Percentiles rank a stretch among this genome's conserved stretches.
phyloP scores from a whole-genome alignment of 192 early-diverging fungal genomes.

The Lunasporangiospora selenospora region DNA sequence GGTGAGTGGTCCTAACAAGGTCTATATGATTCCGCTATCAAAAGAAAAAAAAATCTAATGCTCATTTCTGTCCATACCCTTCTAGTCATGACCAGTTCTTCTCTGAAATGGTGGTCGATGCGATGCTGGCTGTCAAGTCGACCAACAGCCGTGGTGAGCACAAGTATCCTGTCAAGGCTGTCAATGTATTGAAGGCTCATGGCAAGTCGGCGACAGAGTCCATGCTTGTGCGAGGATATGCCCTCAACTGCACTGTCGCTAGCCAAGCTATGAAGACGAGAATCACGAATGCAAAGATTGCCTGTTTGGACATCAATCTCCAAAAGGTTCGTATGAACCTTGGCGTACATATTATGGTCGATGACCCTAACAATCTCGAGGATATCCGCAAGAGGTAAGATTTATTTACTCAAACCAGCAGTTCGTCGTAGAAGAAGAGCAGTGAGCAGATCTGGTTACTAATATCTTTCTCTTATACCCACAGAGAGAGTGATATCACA shows the following conservation, averaged over 20 bases:
- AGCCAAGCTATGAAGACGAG: conserved; percentile 94
- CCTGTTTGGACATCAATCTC: conserved; percentile 98
- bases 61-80: neutral
- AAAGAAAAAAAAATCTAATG: neutral
- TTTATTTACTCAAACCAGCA: neutral
- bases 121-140: conserved; percentile 92
- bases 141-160: conserved; percentile 81
- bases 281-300: conserved; percentile 91
- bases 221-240: conserved; percentile 91
- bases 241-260: conserved; percentile 97
- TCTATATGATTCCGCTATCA: neutral
- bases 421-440: too few relatives aligned
- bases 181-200: conserved; percentile 98
- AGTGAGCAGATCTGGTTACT: too few relatives aligned
- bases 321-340: conserved; percentile 98
- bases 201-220: conserved; percentile 92
- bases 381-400: conserved; percentile 85
- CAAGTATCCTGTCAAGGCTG: conserved; percentile 96
- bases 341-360: conserved; percentile 97
- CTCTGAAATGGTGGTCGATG: conserved; percentile 92
- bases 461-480: neutral
- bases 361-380: conserved; percentile 98
- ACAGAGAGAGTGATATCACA: conserved; percentile 95
- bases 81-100: conserved; percentile 94
- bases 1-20: conserved; percentile 55